phyloP scores from a whole-genome alignment of 257 asterid species.

The Ophiorrhiza pumila region DNA sequence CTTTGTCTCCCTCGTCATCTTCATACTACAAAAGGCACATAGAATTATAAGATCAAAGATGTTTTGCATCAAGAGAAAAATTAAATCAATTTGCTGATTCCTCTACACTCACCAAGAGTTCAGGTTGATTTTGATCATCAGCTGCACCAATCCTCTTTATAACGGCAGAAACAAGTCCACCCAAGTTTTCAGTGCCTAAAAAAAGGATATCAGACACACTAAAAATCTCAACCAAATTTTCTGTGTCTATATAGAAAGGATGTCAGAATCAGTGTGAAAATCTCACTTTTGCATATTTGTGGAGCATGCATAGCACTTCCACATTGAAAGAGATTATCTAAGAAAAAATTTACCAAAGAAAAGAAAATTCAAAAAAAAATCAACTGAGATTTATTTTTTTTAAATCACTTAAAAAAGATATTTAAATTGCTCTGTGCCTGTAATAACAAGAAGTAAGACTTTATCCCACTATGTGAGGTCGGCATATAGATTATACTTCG shows the following conservation, averaged over 20 bases:
- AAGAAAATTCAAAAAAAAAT: neutral
- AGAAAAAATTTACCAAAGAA: neutral
- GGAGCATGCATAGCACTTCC: neutral
- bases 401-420: too few species aligned
- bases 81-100: conserved; percentile 10
- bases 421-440: neutral
- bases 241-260: conserved; percentile 65
- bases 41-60: neutral
- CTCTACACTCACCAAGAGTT: conserved; percentile 65
- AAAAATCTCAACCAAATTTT: conserved; percentile 40
- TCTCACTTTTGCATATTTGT: neutral
- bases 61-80: neutral
- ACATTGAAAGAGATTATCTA: neutral
- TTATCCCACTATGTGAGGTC: too few species aligned
- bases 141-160: conserved; percentile 60
- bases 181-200: conserved; percentile 70
- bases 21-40: conserved; percentile 52
- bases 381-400: too few species aligned
- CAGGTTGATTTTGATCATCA: conserved; percentile 46
- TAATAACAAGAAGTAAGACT: too few species aligned
- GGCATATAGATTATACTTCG: too few species aligned
- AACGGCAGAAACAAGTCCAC: conserved; percentile 77
- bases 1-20: conserved; percentile 96
- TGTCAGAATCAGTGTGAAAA: neutral
- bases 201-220: neutral